These are phyloP conservation scores for Fimicolochytrium jonesii DNA, from an alignment of 192 early-diverging fungal species.

Conservation along the genomic window DNA sequence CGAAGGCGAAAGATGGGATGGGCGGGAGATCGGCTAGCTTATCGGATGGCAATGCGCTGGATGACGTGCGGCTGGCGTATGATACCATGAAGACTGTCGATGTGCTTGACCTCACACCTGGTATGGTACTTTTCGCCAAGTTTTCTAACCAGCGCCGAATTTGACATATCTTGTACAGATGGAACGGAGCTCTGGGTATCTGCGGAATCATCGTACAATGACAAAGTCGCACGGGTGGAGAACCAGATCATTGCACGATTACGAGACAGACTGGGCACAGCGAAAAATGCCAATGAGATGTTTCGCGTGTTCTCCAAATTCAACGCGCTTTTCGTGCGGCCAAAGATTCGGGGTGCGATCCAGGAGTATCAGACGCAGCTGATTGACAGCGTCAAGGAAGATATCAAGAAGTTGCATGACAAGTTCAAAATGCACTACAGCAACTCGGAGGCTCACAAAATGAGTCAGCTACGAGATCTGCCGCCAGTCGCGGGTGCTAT, in stretches of 20 bases:
- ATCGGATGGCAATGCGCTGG: slow-evolving; percentile 73
- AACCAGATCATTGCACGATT: slow-evolving; percentile 94
- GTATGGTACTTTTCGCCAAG: slow-evolving; percentile 20
- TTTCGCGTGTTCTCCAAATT: slow-evolving; percentile 99
- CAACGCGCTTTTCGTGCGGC: slow-evolving; percentile 98
- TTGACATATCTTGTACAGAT: slow-evolving; percentile 44
- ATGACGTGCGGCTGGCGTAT: slow-evolving; percentile 86
- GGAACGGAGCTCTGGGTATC: slow-evolving; percentile 91
- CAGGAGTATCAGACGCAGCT: slow-evolving; percentile 99
- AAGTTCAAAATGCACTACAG: slow-evolving; percentile 93
- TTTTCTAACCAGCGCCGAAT: no score
- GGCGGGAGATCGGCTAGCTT: slow-evolving; percentile 45
- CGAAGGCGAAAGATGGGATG: slow-evolving; percentile 27
- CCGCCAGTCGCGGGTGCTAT: slow-evolving; percentile 92
- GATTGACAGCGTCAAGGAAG: slow-evolving; percentile 97
- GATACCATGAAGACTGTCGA: slow-evolving; percentile 91
- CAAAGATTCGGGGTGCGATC: slow-evolving; percentile 99
- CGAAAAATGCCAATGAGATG: slow-evolving; percentile 98
- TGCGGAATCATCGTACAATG: slow-evolving; percentile 89
- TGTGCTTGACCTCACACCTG: slow-evolving; percentile 85
- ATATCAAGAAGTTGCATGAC: slow-evolving; percentile 90
- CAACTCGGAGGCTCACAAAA: slow-evolving; percentile 78
- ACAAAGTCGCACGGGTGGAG: slow-evolving; percentile 90
- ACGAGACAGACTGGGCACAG: slow-evolving; percentile 89
- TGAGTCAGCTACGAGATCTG: slow-evolving; percentile 90